These are phyloP conservation scores for Boletus insuetus DNA, from an alignment of 768 basidiomycete species.

Conservation along the genomic window DNA sequence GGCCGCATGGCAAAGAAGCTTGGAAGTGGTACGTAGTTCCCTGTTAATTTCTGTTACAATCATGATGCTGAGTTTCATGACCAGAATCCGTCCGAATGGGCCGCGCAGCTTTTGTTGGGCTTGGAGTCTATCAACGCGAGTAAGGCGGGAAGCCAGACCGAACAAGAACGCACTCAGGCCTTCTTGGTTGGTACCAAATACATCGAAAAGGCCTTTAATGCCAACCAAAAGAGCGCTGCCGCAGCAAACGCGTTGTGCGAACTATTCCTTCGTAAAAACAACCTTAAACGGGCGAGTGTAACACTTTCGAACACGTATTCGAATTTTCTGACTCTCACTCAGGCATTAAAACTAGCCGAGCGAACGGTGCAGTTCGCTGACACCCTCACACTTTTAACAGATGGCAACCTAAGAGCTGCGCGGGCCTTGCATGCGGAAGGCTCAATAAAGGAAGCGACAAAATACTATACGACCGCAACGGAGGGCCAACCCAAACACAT, in stretches of 20 bases:
- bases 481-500: slow-evolving; percentile 73
- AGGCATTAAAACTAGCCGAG: slow-evolving; percentile 93
- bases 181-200: slow-evolving; percentile 66
- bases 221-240: slow-evolving; percentile 67
- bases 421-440: slow-evolving; percentile 78
- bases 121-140: slow-evolving; percentile 85
- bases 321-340: neutral
- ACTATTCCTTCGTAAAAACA: slow-evolving; percentile 70
- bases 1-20: slow-evolving; percentile 86
- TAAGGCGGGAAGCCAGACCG: slow-evolving; percentile 62
- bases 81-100: slow-evolving; percentile 77
- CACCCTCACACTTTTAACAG: slow-evolving; percentile 77
- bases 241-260: slow-evolving; percentile 84
- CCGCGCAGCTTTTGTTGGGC: slow-evolving; percentile 79
- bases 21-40: slow-evolving; percentile 68
- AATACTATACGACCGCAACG: slow-evolving; percentile 64
- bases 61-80: neutral
- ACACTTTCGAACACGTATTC: neutral
- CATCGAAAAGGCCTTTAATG: slow-evolving; percentile 78
- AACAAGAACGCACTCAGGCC: slow-evolving; percentile 58
- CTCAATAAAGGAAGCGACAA: slow-evolving; percentile 57
- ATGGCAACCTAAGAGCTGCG: slow-evolving; percentile 82
- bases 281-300: slow-evolving; percentile 51
- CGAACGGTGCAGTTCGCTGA: slow-evolving; percentile 93
- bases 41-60: neutral